Percentiles rank a stretch among this genome's conserved stretches.
phyloP scores from a whole-genome alignment of 1,139 yeast species.

The Komagataea norvegica region DNA sequence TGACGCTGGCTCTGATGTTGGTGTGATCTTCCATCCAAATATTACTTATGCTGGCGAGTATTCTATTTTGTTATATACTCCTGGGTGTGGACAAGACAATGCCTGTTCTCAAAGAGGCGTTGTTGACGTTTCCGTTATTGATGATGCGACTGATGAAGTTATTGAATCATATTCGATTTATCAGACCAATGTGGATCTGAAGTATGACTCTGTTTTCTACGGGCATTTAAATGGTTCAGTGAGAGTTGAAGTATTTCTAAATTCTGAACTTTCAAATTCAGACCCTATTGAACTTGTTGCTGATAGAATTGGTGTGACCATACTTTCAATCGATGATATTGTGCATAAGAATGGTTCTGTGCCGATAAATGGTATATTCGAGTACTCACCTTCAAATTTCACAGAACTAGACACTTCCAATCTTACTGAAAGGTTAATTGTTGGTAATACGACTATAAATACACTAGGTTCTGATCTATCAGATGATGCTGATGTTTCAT shows the following conservation, averaged over 20 bases:
- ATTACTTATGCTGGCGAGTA: constrained; percentile 73
- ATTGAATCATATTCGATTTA: constrained; percentile 45
- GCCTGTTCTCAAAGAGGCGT: constrained; percentile 71
- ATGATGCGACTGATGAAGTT: constrained; percentile 36
- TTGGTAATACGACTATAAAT: constrained; percentile 70
- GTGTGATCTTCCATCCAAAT: constrained; percentile 63
- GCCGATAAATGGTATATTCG: constrained; percentile 69
- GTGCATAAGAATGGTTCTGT: constrained; percentile 34
- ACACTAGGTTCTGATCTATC: constrained; percentile 49
- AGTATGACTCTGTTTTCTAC: constrained; percentile 71
- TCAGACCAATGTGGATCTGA: constrained; percentile 75
- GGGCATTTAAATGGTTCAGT: constrained; percentile 66
- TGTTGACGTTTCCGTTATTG: constrained; percentile 67
- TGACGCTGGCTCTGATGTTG: constrained; percentile 34
- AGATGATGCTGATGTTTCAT: constrained; percentile 38
- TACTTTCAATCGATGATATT: constrained; percentile 46
- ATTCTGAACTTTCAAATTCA: constrained; percentile 31
- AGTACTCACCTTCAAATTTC: constrained; percentile 71
- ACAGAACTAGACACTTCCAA: constrained; percentile 36
- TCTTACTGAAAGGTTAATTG: constrained; percentile 36
- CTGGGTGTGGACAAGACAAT: constrained; percentile 72
- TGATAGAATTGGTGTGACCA: constrained; percentile 57
- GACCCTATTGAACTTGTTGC: constrained; percentile 54
- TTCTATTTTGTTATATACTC: constrained; percentile 69
- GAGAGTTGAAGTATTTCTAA: constrained; percentile 43